phyloP scores from a whole-genome alignment of 169 alveolate species.

The Sarcocystis neurona region DNA sequence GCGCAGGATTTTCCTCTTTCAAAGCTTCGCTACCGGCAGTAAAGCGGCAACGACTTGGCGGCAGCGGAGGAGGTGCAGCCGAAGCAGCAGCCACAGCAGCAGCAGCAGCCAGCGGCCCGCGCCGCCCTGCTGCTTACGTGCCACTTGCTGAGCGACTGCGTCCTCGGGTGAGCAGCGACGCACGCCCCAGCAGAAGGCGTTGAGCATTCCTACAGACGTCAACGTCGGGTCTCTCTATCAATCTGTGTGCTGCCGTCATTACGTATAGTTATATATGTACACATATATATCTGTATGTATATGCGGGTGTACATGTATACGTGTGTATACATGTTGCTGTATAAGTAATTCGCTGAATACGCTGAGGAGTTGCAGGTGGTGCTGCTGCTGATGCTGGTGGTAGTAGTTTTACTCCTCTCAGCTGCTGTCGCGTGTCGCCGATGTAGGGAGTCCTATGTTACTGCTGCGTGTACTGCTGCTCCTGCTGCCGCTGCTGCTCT shows the following conservation, averaged over 20 bases:
- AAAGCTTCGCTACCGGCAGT: too few relatives aligned
- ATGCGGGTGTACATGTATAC: neutral
- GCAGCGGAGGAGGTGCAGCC: neutral
- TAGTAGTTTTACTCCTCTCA: neutral
- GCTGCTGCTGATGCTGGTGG: neutral
- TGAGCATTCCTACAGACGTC: neutral
- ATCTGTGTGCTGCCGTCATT: neutral
- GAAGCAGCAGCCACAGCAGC: neutral
- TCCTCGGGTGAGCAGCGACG: neutral
- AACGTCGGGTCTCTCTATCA: neutral
- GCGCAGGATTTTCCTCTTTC: too few relatives aligned
- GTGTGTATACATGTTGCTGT: neutral
- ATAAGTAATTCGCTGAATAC: neutral
- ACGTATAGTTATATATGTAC: neutral
- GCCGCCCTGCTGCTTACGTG: neutral
- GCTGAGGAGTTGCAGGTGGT: neutral
- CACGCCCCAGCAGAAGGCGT: neutral
- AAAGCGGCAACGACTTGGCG: neutral
- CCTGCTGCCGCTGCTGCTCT: neutral
- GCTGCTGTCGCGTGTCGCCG: neutral
- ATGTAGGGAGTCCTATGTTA: neutral
- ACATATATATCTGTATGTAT: neutral
- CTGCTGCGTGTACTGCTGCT: neutral
- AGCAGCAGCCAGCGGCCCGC: neutral
- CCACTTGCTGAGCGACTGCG: neutral